Conservation (phyloP, 108 stramenopile genomes). For the Cyclotella kingstonii region DNA sequence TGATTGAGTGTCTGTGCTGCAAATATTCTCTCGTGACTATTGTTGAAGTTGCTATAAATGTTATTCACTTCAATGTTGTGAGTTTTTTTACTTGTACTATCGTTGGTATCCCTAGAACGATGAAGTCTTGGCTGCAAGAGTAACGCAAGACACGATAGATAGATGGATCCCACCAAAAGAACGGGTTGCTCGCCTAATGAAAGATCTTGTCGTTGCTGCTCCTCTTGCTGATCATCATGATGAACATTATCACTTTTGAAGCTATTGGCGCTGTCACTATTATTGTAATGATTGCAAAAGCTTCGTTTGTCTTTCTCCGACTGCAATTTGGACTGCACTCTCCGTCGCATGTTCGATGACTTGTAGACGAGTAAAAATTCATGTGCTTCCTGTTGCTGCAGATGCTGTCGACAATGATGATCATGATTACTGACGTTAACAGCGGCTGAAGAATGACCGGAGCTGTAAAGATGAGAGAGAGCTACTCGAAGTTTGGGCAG, state of each 20-base stretch:
- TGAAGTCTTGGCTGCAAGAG: background rate
- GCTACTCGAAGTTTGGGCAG: conserved; percentile 54
- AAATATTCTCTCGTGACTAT: conserved; percentile 34
- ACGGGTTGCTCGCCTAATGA: background rate
- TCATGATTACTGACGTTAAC: no score
- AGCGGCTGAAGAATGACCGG: background rate
- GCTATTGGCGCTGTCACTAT: background rate
- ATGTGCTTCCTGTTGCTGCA: conserved; percentile 54
- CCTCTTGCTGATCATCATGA: background rate
- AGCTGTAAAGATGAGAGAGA: conserved; percentile 51
- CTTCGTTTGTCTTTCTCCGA: conserved; percentile 17
- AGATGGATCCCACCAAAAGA: conserved; percentile 27
- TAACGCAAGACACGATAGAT: conserved; percentile 21
- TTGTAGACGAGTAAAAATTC: conserved; percentile 63
- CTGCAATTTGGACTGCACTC: conserved; percentile 27
- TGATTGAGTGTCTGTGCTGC: conserved; percentile 38
- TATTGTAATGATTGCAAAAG: background rate
- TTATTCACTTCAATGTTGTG: no score
- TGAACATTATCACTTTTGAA: background rate
- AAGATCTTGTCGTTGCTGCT: background rate
- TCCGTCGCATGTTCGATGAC: conserved; percentile 61
- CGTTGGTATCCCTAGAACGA: no score
- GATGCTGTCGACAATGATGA: no score
- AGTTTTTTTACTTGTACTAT: no score
- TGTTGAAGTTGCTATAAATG: background rate